These are phyloP conservation scores for Prunus yedoensis DNA, from an alignment of 331 rosid genomes.

Conservation along the genomic window DNA sequence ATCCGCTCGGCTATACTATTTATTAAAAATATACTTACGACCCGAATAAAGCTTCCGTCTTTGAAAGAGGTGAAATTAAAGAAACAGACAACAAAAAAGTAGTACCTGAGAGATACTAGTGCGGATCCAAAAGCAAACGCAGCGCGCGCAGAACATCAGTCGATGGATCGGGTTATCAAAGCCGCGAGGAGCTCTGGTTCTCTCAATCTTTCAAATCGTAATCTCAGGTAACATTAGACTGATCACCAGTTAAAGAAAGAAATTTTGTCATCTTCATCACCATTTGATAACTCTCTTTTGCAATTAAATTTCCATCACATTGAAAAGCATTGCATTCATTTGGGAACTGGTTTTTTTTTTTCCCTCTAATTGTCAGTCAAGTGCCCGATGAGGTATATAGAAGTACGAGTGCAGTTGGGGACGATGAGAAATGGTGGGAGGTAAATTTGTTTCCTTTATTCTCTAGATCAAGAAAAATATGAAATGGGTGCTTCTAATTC, in stretches of 20 bases:
- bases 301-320: background rate
- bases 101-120: background rate
- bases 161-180: slow-evolving; percentile 74
- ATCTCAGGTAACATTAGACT: slow-evolving; percentile 46
- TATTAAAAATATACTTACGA: too few species aligned
- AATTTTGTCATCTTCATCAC: background rate
- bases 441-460: slow-evolving; percentile 27
- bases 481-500: background rate
- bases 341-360: background rate
- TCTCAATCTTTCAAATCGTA: slow-evolving; percentile 87
- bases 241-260: background rate
- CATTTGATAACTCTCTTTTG: background rate
- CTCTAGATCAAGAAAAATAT: background rate
- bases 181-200: slow-evolving; percentile 86
- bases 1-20: too few species aligned
- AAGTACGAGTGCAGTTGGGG: slow-evolving; percentile 57
- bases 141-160: background rate
- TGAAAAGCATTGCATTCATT: background rate
- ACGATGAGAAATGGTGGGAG: slow-evolving; percentile 97
- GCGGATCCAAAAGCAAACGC: background rate
- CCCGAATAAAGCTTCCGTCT: too few species aligned
- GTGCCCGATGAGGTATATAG: slow-evolving; percentile 81
- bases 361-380: slow-evolving; percentile 39
- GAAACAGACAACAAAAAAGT: background rate
- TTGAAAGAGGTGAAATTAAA: background rate